Base-by-base conservation (phyloP, 2,329 filamentous ascomycete genomes). In the Triangularia verruculosa region DNA sequence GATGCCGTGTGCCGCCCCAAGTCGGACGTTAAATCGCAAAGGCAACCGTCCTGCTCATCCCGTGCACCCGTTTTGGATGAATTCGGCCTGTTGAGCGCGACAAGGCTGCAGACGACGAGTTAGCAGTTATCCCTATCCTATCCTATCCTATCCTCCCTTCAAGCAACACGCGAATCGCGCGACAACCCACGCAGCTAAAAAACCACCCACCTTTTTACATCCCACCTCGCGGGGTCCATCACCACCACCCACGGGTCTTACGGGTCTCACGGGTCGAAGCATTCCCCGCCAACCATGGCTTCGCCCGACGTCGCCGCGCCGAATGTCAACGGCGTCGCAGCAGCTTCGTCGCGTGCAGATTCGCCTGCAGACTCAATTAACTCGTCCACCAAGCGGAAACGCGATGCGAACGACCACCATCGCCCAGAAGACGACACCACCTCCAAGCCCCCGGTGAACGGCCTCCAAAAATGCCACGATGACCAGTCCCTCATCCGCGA, bases 301-400 rank as follows among this genome's bases (percentile, higher is more conserved):
- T 72, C 71, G 66, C 69, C 71, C 64, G 55, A 28, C 30, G 55
- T 34, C 55, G 27, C 28, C 7, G 17, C 55, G 27, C 27, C 28
- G n/a, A 24, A 13, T 34, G 27, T 22, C n/a, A 24, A 39, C 25
- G 57, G 32, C 25, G 57, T 68, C 67, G 68, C 64, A 63, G 66
- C 67, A 63, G 66, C 67, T 65, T 65, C 63, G 65, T 70, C 69
- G 67, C 72, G 68, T 67, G 67, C 70, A 61, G 71, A 70, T 64
- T 71, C 71, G 61, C 69, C 70, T 56, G 67, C 70, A 51, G 34
- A 30, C 27, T 71, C 73, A 25, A 64, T 71, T 64, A 72, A 70
- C 69, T 72, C 70, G 13, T 71, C 74, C 39, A 72, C 70, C 63
- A 88, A 88, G 78, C 79, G 85, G 74, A 88, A 88, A 77, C 85